Evolutionary conservation across 192 early-diverging fungal genomes (phyloP), one percentile per base, ranked within the genome.

Genomic region (Phlyctochytrium planicorne): DNA sequence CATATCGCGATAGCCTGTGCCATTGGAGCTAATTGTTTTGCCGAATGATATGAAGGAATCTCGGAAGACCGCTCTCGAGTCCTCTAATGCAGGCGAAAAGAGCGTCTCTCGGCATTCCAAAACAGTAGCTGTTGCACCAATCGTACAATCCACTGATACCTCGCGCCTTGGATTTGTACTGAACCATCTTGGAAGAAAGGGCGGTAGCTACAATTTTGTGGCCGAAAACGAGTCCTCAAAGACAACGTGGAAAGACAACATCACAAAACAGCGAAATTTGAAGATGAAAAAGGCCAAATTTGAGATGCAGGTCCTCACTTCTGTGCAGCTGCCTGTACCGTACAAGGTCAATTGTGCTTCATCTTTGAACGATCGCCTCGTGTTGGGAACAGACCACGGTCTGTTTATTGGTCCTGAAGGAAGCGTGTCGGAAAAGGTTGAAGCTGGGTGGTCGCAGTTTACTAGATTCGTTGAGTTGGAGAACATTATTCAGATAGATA

Each of bases 401-500:
- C 75, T 98, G 20, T 98, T 87, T 65, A 77, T 91, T 1, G 89
- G 87, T 2, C 81, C 88, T n/a, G 73, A 80, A 23, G 82, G 82
- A 63, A 79, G 78, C 59, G 71, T 80, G 12, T 68, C 78, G 64
- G 71, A 75, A 66, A 80, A 83, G 50, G 52, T 20, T 2, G n/a
- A 34, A 23, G 35, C 17, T 29, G 69, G 37, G 14, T 52, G 33
- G 30, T 47, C 66, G 32, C 53, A 35, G 37, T 82, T 83, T 62
- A 52, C 55, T 0, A 52, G 72, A 36, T 67, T 88, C 33, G 69
- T 95, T 17, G 73, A 80, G 27, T 57, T 93, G 33, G 93, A 94
- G 62, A 91, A 90, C 70, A 88, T 97, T 52, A 81, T 79, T 30
- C 94, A 98, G 76, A 84, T 98, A 40, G 94, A 95, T 71, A 88